A percentile compares a stretch with the other conserved stretches of the same genome.
Conservation (phyloP, 805 yeast genomes). For the Nakazawaea sp. region DNA sequence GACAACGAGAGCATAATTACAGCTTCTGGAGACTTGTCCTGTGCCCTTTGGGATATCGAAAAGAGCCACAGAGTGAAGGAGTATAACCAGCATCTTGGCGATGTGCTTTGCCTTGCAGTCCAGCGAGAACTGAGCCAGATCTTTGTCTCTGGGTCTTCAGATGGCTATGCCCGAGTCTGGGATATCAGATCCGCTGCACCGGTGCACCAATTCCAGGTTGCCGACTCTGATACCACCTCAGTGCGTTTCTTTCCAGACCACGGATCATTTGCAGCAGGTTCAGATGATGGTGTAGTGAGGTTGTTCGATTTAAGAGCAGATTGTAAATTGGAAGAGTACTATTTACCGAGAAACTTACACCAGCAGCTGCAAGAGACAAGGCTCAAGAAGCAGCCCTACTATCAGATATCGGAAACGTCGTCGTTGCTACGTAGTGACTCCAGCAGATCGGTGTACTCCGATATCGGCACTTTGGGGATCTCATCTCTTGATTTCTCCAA, state of each 20-base stretch:
- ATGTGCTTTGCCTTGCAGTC: slow-evolving; percentile 46
- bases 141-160: slow-evolving; percentile 63
- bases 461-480: slow-evolving; percentile 59
- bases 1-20: slow-evolving; percentile 52
- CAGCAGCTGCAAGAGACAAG: no score
- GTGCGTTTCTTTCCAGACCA: slow-evolving; percentile 65
- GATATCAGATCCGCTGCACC: slow-evolving; percentile 43
- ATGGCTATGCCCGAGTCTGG: slow-evolving; percentile 63
- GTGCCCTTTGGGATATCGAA: slow-evolving; percentile 72
- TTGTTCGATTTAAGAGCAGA: slow-evolving; percentile 75
- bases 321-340: slow-evolving; percentile 53
- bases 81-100: slow-evolving; percentile 65
- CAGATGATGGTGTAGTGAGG: slow-evolving; percentile 70
- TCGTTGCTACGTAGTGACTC: neutral
- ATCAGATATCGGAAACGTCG: neutral
- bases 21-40: slow-evolving; percentile 77
- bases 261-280: slow-evolving; percentile 63
- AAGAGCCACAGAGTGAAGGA: slow-evolving; percentile 47
- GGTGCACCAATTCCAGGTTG: slow-evolving; percentile 37
- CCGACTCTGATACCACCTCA: slow-evolving; percentile 56
- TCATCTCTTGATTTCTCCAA: slow-evolving; percentile 64
- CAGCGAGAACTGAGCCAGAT: slow-evolving; percentile 18
- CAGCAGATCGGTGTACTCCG: slow-evolving; percentile 2
- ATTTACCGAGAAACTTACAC: slow-evolving; percentile 15
- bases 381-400: neutral